Conservation (phyloP, 2,329 filamentous ascomycete genomes). For the Beauveria bassiana region DNA sequence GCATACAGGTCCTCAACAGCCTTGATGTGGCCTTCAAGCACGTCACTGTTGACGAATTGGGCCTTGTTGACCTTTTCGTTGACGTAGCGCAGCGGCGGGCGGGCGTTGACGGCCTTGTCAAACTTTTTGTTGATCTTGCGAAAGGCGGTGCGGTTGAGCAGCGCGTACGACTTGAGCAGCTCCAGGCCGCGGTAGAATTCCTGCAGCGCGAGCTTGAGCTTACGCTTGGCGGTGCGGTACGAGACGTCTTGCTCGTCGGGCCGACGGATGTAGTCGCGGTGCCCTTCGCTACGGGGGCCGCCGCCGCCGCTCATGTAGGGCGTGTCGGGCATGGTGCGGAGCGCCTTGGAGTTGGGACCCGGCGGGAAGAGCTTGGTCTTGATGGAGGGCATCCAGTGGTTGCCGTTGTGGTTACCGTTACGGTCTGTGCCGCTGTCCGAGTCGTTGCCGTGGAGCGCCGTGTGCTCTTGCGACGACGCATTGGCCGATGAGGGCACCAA, state of each 20-base stretch:
- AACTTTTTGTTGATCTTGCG: slow-evolving; percentile 99
- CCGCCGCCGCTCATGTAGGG: slow-evolving; percentile 29
- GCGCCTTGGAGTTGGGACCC: slow-evolving; percentile 52
- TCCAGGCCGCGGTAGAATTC: slow-evolving; percentile 92
- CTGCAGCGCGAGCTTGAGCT: slow-evolving; percentile 82
- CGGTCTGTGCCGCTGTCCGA: slow-evolving; percentile 17
- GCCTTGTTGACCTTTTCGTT: slow-evolving; percentile 84
- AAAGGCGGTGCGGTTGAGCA: slow-evolving; percentile 88
- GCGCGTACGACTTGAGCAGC: slow-evolving; percentile 81
- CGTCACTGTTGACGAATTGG: slow-evolving; percentile 85
- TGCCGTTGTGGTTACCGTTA: neutral
- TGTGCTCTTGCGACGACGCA: slow-evolving; percentile 14
- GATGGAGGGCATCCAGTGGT: slow-evolving; percentile 44
- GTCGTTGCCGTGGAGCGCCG: slow-evolving; percentile 27
- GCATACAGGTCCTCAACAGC: slow-evolving; percentile 87
- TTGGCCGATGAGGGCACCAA: neutral
- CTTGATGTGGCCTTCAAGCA: slow-evolving; percentile 71
- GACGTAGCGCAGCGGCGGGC: slow-evolving; percentile 74
- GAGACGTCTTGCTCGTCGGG: slow-evolving; percentile 52
- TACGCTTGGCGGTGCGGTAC: slow-evolving; percentile 81
- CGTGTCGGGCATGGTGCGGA: slow-evolving; percentile 47
- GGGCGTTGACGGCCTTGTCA: slow-evolving; percentile 79
- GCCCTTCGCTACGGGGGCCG: slow-evolving; percentile 23
- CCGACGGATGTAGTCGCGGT: slow-evolving; percentile 44
- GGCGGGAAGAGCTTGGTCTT: slow-evolving; percentile 46